Base-by-base conservation (phyloP, 345 rosid genomes). In the Melastoma malabathricum region DNA sequence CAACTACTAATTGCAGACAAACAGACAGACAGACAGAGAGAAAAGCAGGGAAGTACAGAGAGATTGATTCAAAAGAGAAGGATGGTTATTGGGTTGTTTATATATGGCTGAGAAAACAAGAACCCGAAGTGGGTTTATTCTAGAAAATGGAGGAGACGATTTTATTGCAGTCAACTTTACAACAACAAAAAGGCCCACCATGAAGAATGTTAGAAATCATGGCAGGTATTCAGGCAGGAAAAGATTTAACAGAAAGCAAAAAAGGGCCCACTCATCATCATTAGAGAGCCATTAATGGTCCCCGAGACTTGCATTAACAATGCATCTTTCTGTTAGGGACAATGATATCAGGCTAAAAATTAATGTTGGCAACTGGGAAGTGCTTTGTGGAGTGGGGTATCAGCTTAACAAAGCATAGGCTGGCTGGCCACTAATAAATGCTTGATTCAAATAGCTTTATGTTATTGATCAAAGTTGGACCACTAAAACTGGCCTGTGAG, bases 191-290 rank as follows among this genome's bases (percentile, higher is more conserved):
- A 59, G 15, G 57, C 64, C 68, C 58, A 60, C 51, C 25, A 22
- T 22, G 60, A 50, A 43, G 43, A n/a, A 19, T 57, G 47, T 48
- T 34, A 29, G 47, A 68, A 60, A 63, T 68, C 59, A 68, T 55
- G 63, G 67, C 50, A 50, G 45, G 62, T 15, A 34, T 34, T 34
- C 50, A 53, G 41, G 62, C 18, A 46, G 2, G 25, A 50, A 15
- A 19, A 6, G 41, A 25, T 31, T 25, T 62, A 15, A 34, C 22
- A 50, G 62, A 17, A 50, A 47, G 50, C 49, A 67, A 54, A 46
- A 55, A 54, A 12, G 41, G 4, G 2, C 41, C 41, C 41, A 34
- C 41, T 22, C 25, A 34, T 34, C 41, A 9, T 34, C 41, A 34
- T 34, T 34, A 34, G 12, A 34, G 12, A 5, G 41, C 41, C 41